phyloP scores from a whole-genome alignment of 148 eudicot species.

The Amaranthus palmeri region DNA sequence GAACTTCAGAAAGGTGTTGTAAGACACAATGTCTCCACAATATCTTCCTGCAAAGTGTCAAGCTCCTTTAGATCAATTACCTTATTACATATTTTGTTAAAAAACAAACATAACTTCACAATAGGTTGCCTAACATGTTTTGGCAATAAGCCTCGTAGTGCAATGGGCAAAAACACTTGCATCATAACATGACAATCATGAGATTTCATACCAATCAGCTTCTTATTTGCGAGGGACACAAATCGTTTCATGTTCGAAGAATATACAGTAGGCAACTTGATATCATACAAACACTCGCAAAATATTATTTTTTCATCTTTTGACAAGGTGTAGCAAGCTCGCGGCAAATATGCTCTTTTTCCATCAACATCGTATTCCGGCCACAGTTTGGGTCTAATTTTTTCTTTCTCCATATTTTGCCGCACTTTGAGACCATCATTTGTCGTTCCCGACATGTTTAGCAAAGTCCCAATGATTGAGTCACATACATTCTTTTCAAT shows the following conservation, averaged over 20 bases:
- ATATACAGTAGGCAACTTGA: not conserved
- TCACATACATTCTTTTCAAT: too few species aligned
- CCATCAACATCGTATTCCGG: too few species aligned
- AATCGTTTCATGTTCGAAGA: constrained; percentile 2
- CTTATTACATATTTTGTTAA: constrained; percentile 1
- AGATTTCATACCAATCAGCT: not conserved
- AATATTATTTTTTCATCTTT: not conserved
- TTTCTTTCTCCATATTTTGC: too few species aligned
- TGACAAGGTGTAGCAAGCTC: not conserved
- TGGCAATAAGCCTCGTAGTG: not conserved
- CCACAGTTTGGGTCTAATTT: too few species aligned
- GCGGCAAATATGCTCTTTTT: not conserved
- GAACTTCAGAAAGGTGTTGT: too few species aligned
- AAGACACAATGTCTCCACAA: not conserved
- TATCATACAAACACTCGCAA: too few species aligned
- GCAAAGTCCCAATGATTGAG: too few species aligned
- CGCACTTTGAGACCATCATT: too few species aligned
- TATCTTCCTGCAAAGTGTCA: not conserved
- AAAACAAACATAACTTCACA: constrained; percentile 2
- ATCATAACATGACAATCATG: constrained; percentile 7
- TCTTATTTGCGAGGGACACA: not conserved
- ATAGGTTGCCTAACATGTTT: not conserved
- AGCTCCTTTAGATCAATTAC: not conserved
- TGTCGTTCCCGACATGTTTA: too few species aligned
- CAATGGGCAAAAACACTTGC: not conserved